phyloP scores from a whole-genome alignment of 805 yeast genomes.

The Candida takata region DNA sequence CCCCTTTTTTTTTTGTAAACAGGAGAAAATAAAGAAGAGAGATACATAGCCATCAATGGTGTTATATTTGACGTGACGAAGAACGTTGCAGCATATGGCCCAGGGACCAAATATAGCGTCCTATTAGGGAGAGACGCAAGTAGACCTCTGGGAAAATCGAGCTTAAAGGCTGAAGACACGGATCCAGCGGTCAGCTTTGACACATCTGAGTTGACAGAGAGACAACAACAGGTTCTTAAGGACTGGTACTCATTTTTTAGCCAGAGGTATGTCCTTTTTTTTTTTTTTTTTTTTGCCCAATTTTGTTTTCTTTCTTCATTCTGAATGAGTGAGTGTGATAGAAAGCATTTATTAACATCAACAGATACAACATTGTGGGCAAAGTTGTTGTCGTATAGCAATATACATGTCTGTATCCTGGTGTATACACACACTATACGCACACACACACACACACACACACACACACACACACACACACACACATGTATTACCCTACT shows the following conservation, averaged over 20 bases:
- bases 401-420: no score
- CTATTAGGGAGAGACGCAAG: slow-evolving; percentile 76
- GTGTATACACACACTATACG: no score
- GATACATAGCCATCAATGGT: slow-evolving; percentile 74
- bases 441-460: no score
- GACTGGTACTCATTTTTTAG: slow-evolving; percentile 69
- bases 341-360: no score
- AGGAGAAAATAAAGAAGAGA: slow-evolving; percentile 26
- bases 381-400: slow-evolving; percentile 3
- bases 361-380: slow-evolving; percentile 16
- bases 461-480: no score
- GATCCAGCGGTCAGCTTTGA: slow-evolving; percentile 38
- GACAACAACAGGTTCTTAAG: slow-evolving; percentile 53
- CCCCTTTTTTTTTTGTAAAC: no score
- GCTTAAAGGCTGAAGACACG: slow-evolving; percentile 48
- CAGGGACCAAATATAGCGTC: slow-evolving; percentile 64
- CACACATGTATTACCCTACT: no score
- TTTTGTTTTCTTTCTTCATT: no score
- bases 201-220: slow-evolving; percentile 45
- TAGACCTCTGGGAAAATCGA: slow-evolving; percentile 66
- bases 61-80: slow-evolving; percentile 69
- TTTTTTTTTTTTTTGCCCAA: no score
- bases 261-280: slow-evolving; percentile 37
- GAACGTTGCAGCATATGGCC: slow-evolving; percentile 65
- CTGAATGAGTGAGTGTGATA: no score